A percentile compares a stretch with the other conserved stretches of the same genome.
Conservation (phyloP, 305 asterid genomes). For the Fraxinus velutina region DNA sequence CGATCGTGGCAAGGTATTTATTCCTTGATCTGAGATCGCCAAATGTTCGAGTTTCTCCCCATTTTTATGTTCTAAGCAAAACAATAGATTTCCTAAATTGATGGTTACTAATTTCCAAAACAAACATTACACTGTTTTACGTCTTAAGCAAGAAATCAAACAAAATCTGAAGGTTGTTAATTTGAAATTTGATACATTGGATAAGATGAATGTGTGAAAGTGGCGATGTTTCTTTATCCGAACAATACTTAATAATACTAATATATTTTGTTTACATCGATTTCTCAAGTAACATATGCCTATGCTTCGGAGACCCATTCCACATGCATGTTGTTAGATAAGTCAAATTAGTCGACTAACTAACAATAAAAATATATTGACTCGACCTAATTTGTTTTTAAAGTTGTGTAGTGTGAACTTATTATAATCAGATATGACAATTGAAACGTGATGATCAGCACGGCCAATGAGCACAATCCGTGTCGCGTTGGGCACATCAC, state of each 20-base stretch:
- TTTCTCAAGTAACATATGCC: neutral
- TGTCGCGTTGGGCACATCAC: neutral
- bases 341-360: neutral
- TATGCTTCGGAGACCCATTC: neutral
- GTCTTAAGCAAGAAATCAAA: neutral
- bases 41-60: too few species aligned
- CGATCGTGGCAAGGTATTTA: neutral
- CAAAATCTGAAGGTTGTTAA: neutral
- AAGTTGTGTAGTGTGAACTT: too few species aligned
- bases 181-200: neutral
- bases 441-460: neutral
- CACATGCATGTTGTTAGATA: neutral
- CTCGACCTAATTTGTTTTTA: neutral
- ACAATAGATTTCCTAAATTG: too few species aligned
- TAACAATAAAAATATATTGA: neutral
- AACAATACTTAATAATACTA: neutral
- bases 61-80: too few species aligned
- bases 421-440: neutral
- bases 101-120: too few species aligned
- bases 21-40: neutral
- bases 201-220: neutral
- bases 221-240: neutral
- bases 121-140: neutral
- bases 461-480: neutral
- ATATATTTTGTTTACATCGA: neutral